Percentiles rank a stretch among this genome's conserved stretches.
phyloP scores from a whole-genome alignment of 257 asterid genomes.

The Fraxinus quadrangulata region DNA sequence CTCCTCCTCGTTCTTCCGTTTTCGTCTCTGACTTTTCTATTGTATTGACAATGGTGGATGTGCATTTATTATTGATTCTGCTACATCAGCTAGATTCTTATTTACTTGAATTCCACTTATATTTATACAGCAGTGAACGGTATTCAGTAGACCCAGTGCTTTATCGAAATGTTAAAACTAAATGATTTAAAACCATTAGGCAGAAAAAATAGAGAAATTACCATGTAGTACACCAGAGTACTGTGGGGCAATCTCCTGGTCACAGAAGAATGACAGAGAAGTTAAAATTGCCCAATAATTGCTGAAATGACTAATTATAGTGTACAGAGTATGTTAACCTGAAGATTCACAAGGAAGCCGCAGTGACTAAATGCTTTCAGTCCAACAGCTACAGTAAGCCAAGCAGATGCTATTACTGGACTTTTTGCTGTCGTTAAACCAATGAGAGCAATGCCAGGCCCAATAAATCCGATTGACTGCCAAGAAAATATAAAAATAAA shows the following conservation, averaged over 20 bases:
- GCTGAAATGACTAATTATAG: constrained; percentile 25
- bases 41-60: background rate
- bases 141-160: background rate
- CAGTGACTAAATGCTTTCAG: constrained; percentile 93
- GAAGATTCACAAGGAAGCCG: constrained; percentile 97
- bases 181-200: constrained; percentile 4
- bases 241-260: constrained; percentile 92
- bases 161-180: background rate
- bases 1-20: constrained; percentile 2
- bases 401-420: constrained; percentile 80
- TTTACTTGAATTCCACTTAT: constrained; percentile 10
- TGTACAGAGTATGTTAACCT: constrained; percentile 52
- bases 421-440: constrained; percentile 75
- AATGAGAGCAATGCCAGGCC: constrained; percentile 81
- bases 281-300: constrained; percentile 25
- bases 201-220: constrained; percentile 32
- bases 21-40: background rate
- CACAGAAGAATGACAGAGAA: constrained; percentile 24
- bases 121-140: constrained; percentile 5
- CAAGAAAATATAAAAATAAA: constrained; percentile 7
- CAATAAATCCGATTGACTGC: constrained; percentile 88
- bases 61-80: constrained; percentile 6
- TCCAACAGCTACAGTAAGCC: constrained; percentile 96
- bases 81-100: constrained; percentile 7
- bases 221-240: constrained; percentile 96